phyloP scores from a whole-genome alignment of 2,329 filamentous ascomycete genomes.

The Diplodia intermedia region DNA sequence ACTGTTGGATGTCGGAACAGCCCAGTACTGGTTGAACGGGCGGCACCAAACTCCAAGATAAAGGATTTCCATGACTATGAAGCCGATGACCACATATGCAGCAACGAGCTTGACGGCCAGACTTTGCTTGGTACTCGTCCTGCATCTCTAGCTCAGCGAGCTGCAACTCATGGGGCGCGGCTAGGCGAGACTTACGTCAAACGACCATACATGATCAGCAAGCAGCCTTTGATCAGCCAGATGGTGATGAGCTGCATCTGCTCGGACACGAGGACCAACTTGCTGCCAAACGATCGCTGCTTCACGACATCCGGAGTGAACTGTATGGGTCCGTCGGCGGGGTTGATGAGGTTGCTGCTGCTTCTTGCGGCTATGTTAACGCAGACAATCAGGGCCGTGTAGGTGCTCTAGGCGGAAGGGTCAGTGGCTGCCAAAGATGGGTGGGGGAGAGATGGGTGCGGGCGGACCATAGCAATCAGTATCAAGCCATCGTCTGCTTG shows the following conservation, averaged over 20 bases:
- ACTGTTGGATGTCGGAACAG: constrained; percentile 51
- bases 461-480: constrained; percentile 44
- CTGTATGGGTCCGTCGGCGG: constrained; percentile 41
- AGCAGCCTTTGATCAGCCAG: constrained; percentile 62
- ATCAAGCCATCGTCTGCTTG: constrained; percentile 48
- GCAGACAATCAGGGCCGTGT: constrained; percentile 44
- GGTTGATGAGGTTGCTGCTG: constrained; percentile 47
- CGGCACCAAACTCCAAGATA: constrained; percentile 64
- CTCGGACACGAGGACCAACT: constrained; percentile 62
- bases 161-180: neutral
- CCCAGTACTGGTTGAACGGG: constrained; percentile 61
- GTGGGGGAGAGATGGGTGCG: neutral
- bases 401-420: constrained; percentile 39
- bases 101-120: constrained; percentile 53
- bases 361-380: constrained; percentile 45
- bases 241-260: constrained; percentile 59
- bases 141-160: constrained; percentile 39
- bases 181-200: constrained; percentile 50
- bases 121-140: constrained; percentile 42
- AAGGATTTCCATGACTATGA: constrained; percentile 57
- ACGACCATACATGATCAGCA: constrained; percentile 61
- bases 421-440: neutral
- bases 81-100: constrained; percentile 55
- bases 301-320: constrained; percentile 49
- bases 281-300: constrained; percentile 59